phyloP scores from a whole-genome alignment of 78 protist species.

The Dictyostelium firmibasis region DNA sequence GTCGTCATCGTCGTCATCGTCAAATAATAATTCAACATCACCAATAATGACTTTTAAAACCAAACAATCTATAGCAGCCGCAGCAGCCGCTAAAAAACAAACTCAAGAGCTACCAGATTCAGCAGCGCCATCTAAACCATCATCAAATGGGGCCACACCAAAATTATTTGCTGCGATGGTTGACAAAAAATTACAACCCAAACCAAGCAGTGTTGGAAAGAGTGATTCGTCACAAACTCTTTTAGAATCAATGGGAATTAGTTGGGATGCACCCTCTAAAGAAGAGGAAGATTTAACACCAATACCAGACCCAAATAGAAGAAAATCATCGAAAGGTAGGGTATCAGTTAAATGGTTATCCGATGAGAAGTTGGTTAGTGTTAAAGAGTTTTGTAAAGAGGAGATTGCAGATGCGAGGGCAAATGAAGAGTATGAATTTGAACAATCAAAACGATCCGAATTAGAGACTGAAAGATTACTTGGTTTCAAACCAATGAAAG shows the following conservation, averaged over 20 bases:
- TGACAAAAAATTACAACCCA: neutral
- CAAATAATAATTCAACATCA: neutral
- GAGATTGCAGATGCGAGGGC: neutral
- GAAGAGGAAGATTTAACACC: neutral
- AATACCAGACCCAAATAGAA: constrained; percentile 69
- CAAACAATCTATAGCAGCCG: neutral
- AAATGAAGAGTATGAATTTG: constrained; percentile 21
- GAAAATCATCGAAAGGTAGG: constrained; percentile 55
- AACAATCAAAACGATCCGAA: neutral
- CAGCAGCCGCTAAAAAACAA: neutral
- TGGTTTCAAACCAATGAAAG: neutral
- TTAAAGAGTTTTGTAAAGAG: constrained; percentile 37
- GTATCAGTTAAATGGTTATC: constrained; percentile 55
- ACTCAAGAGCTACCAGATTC: neutral
- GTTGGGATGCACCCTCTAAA: constrained; percentile 24
- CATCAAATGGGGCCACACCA: neutral
- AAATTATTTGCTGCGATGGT: constrained; percentile 19
- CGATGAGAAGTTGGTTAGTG: constrained; percentile 25
- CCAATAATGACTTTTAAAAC: neutral
- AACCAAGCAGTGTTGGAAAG: neutral
- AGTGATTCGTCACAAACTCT: constrained; percentile 14
- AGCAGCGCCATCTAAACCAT: neutral
- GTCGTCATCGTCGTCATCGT: neutral
- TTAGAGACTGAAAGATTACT: constrained; percentile 5
- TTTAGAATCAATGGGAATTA: constrained; percentile 1